Conservation (phyloP, 805 yeast genomes). For the Wickerhamiella sergipiensis region DNA sequence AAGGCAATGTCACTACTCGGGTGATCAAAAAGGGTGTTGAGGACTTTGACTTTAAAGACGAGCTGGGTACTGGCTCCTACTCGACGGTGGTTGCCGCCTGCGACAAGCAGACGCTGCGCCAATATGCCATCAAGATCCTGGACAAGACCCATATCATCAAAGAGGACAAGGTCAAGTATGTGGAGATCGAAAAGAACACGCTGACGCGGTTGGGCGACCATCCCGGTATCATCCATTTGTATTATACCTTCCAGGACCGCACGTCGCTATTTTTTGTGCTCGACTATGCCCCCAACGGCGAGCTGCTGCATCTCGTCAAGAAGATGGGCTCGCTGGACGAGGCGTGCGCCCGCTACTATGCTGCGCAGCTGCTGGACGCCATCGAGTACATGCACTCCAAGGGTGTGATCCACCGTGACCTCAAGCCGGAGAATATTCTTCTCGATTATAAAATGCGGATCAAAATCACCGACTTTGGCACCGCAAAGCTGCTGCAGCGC, state of each 20-base stretch:
- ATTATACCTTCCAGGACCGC: conserved; percentile 91
- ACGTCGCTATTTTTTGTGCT: conserved; percentile 77
- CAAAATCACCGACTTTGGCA: conserved; percentile 94
- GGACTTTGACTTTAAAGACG: conserved; percentile 80
- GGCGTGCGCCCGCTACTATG: conserved; percentile 61
- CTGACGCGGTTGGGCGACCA: conserved; percentile 78
- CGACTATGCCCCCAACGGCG: conserved; percentile 94
- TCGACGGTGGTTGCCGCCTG: conserved; percentile 85
- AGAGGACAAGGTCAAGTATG: conserved; percentile 90
- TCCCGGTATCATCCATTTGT: conserved; percentile 85
- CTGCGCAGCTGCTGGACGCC: conserved; percentile 81
- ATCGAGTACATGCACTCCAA: conserved; percentile 75
- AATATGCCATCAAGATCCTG: conserved; percentile 82
- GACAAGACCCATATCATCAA: conserved; percentile 86
- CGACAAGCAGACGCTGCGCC: conserved; percentile 56
- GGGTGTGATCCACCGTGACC: conserved; percentile 86
- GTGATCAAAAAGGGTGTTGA: conserved; percentile 45
- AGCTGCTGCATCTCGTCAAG: conserved; percentile 59
- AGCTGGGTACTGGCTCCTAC: conserved; percentile 91
- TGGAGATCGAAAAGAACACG: conserved; percentile 86
- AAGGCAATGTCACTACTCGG: conserved; percentile 39
- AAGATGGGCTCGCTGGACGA: conserved; percentile 59
- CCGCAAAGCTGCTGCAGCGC: conserved; percentile 63
- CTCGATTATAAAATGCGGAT: conserved; percentile 74
- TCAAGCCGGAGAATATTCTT: conserved; percentile 87